Evolutionary conservation across 1,139 yeast species (phyloP), one percentile per base, ranked within the genome.

Genomic region (Lodderomyces orthopsilosis): DNA sequence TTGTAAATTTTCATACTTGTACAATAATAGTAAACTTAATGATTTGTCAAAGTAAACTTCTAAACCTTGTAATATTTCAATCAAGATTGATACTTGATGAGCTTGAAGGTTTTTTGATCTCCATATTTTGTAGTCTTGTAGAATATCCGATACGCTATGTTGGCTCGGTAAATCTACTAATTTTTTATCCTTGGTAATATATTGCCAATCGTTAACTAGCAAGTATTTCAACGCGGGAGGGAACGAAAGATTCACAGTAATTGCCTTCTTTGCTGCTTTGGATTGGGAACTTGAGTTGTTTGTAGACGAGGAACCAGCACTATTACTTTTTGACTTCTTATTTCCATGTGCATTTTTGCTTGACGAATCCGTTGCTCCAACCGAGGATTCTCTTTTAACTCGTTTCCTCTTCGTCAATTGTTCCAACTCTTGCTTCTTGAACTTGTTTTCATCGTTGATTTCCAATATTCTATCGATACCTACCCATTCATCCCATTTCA

Each of bases 401-500:
- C 49, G 50, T 48, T 54, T 53, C 43, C 53, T 54, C 33, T 51
- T 57, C 2, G 47, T 71, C 62, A 50, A 66, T 62, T 55, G 75
- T 52, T 77, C 80, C 54, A 89, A 68, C 51, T 82, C 83, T 51
- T 80, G 77, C 59, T 85, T 90, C 58, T 85, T 89, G 42, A 80
- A 66, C 46, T 74, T 57, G 57, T 86, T 90, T 51, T 84, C 95
- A 36, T 81, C 85, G 41, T 76, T 86, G 58, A 75, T 73, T 51
- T 80, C 84, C 58, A 88, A 67, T 9, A 91, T 76, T 35, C 98
- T 69, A 41, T 79, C 83, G 8, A 66, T 63, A 1, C 80, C 76
- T 1, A 93, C 95, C 98, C 98, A 93, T 61, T 93, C 98, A 60
- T 93, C 98, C 97, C 97, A 91, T 50, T 91, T 83, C 17, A 83